Evolutionary conservation across 2,329 filamentous ascomycete genomes (phyloP).

Genomic region (Colletotrichum sublineola): DNA sequence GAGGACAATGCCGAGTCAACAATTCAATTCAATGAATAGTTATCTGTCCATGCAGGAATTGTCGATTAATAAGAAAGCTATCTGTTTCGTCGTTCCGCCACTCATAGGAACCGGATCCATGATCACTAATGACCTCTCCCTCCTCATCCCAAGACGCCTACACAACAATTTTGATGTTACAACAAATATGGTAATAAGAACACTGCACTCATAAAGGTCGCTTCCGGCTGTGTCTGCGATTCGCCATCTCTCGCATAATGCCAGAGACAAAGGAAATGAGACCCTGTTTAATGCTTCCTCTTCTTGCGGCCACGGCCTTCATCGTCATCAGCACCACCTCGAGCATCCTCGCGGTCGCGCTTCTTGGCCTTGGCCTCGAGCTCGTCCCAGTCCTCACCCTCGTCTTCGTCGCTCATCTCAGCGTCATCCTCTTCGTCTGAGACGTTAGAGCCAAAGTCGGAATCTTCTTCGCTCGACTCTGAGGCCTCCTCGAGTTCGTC

Average conservation of each 20-base stretch:
- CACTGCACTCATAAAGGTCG: constrained; percentile 22
- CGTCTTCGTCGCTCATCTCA: constrained; percentile 80
- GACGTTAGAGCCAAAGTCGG: constrained; percentile 92
- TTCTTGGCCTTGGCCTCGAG: constrained; percentile 92
- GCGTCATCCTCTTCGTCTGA: constrained; percentile 85
- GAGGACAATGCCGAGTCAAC: too few relatives aligned
- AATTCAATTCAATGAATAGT: neutral
- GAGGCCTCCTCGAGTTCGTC: constrained; percentile 87
- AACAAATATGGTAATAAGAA: constrained; percentile 31
- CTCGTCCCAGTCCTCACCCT: constrained; percentile 94
- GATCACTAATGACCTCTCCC: constrained; percentile 21
- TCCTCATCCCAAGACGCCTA: constrained; percentile 32
- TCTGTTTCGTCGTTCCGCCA: constrained; percentile 19
- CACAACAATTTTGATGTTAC: constrained; percentile 42
- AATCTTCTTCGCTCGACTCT: constrained; percentile 84
- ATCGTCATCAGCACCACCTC: constrained; percentile 88
- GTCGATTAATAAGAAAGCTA: constrained; percentile 36
- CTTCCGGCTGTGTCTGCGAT: constrained; percentile 11
- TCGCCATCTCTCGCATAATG: neutral
- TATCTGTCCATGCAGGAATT: constrained; percentile 7
- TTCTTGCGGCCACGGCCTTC: constrained; percentile 81
- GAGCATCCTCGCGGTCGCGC: constrained; percentile 75
- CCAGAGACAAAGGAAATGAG: neutral
- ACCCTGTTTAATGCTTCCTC: constrained; percentile 63
- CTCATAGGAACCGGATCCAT: constrained; percentile 5